Evolutionary conservation across 2,329 filamentous ascomycete genomes (phyloP).

Genomic region (Cadophora gregata): DNA sequence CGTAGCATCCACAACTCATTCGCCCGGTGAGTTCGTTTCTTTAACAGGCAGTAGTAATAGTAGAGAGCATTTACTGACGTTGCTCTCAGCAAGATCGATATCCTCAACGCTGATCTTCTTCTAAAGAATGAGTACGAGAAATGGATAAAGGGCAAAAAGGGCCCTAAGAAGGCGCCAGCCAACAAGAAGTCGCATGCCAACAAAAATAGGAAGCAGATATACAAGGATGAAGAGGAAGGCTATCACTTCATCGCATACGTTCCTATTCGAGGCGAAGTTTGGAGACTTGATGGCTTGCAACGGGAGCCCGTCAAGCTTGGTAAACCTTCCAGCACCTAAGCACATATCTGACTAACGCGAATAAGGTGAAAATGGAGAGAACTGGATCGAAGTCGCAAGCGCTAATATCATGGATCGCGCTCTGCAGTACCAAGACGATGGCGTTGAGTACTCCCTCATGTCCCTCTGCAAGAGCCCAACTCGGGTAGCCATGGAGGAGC

Average conservation of each 20-base stretch:
- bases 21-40: conserved; percentile 65
- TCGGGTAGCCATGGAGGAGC: conserved; percentile 39
- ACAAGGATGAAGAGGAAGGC: conserved; percentile 61
- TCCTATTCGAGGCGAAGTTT: conserved; percentile 74
- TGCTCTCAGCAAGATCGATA: conserved; percentile 69
- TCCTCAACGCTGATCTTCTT: conserved; percentile 72
- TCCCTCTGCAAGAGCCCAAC: conserved; percentile 74
- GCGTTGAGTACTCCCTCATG: conserved; percentile 78
- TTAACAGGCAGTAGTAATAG: neutral
- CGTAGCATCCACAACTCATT: conserved; percentile 89
- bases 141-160: conserved; percentile 44
- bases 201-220: conserved; percentile 45
- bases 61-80: conserved; percentile 14
- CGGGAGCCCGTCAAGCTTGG: conserved; percentile 71
- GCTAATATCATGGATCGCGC: conserved; percentile 73
- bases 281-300: conserved; percentile 89
- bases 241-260: conserved; percentile 94
- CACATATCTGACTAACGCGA: conserved; percentile 21
- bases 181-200: conserved; percentile 17
- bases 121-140: conserved; percentile 59
- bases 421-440: conserved; percentile 66
- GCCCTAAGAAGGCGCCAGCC: conserved; percentile 35
- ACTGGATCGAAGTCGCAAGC: conserved; percentile 72
- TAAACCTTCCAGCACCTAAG: conserved; percentile 28
- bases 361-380: conserved; percentile 44